Evolutionary conservation across 805 yeast genomes (phyloP), one percentile per base, ranked within the genome.

Genomic region (Metschnikowia aberdeeniae): DNA sequence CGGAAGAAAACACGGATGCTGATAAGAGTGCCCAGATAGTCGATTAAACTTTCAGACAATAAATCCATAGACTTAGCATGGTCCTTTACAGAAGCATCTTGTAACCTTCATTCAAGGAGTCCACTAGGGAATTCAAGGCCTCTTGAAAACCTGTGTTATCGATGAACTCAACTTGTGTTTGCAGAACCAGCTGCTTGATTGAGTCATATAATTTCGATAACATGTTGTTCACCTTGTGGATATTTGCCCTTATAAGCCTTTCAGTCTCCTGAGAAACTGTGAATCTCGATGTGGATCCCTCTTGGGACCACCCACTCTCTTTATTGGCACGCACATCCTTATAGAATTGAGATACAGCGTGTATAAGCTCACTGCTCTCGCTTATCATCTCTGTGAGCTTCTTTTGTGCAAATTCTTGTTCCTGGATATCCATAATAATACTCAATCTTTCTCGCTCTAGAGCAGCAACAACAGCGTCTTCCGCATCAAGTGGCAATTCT

Each of bases 381-480:
- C 47, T 53, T 3, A 67, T 53, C 38, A 71, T 49, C 32, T 66
- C 73, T 14, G 44, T 32, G n/a, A 70, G 47, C 47, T 67, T 64
- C 6, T 54, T 63, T 5, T 60, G 40, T 3, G 67, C 43, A 39
- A 53, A 67, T 36, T 68, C 72, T 40, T 69, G 73, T 34, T 60
- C 55, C 49, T 71, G 75, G n/a, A 71, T 49, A n/a, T 61, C 67
- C 70, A 66, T 63, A 0, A 68, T 59, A 26, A 68, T 50, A 7
- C 53, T 55, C 6, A 68, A 43, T 33, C 75, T 49, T 34, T 59
- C 58, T 34, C 53, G 46, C 45, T 69, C 70, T 27, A 70, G 49
- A 36, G 52, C 49, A 34, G 42, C 53, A 3, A 63, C 53, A n/a
- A 60, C 27, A 6, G 36, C 42, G 4, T 44, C 43, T 35, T 55